Evolutionary conservation across 768 basidiomycete species (phyloP).

Genomic region (Lyophyllum semitale): DNA sequence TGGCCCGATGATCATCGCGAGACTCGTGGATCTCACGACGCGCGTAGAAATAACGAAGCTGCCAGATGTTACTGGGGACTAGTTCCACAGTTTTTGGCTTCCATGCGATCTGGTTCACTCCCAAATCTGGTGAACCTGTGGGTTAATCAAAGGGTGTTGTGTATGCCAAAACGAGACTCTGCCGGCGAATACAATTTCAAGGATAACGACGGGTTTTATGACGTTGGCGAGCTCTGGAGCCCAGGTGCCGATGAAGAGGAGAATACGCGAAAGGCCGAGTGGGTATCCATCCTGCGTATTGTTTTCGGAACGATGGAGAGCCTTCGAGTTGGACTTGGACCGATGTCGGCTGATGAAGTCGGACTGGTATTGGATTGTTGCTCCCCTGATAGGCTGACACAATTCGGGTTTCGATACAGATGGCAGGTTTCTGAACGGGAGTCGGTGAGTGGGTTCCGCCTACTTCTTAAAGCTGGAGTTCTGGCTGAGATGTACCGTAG

Average conservation of each 20-base stretch:
- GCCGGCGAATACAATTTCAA: not conserved
- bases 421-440: slow-evolving; percentile 13
- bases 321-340: slow-evolving; percentile 17
- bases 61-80: slow-evolving; percentile 16
- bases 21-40: too few species aligned
- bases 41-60: not conserved
- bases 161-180: not conserved
- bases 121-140: too few species aligned
- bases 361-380: slow-evolving; percentile 10
- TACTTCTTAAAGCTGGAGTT: too few species aligned
- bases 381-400: slow-evolving; percentile 8
- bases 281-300: slow-evolving; percentile 4
- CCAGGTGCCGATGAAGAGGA: not conserved
- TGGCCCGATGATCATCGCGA: slow-evolving; percentile 17
- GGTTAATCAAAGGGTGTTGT: slow-evolving; percentile 12
- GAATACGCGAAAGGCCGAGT: too few species aligned
- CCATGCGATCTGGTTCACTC: too few species aligned
- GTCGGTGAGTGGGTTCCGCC: slow-evolving; percentile 4
- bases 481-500: not conserved
- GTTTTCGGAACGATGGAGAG: slow-evolving; percentile 13
- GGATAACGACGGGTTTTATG: slow-evolving; percentile 4
- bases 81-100: too few species aligned
- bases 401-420: slow-evolving; percentile 17
- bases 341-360: slow-evolving; percentile 4
- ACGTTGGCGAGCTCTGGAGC: slow-evolving; percentile 10